Base-by-base conservation (phyloP, 2,329 filamentous ascomycete genomes). In the Chalara sp. region DNA sequence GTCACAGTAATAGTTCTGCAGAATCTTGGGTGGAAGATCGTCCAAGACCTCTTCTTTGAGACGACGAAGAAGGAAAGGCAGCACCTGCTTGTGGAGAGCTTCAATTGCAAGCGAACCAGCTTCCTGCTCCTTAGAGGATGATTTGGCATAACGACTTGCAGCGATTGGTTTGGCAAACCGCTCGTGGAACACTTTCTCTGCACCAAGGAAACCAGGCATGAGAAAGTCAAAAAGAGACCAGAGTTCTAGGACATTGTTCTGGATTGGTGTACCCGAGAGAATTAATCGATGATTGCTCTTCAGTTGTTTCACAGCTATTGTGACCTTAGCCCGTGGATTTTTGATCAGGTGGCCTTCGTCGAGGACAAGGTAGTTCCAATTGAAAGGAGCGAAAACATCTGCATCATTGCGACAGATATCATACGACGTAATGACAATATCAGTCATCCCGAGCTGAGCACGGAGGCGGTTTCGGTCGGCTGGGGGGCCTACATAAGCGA, bases 1-100 rank as follows among this genome's bases (percentile, higher is more conserved):
- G 64, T 99, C 93, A 68, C 93, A 99, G 72, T 99, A 99, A 73
- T 99, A 99, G 69, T 99, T 99, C 67, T 99, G 93, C 47, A 99
- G 74, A 62, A 99, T 99, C 81, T 99, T 99, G 6, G 93, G 93
- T 2, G 93, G 93, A 6, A 99, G 75, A 63, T 99, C 93, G 60
- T 99, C 88, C 53, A 99, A 76, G 13, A 99, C 93, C 68, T 99
- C 93, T 70, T 99, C 93, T 71, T 99, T 99, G 60, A 99, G 79
- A 61, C 93, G 91, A 54, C 93, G 89, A 39, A 99, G 80, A 55
- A 99, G 76, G 83, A 99, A 99, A 1, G 93, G 93, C 33, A 99
- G 74, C 1, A 99, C 95, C 66, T 99, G 93, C 68, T 99, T 99
- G 72, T 99, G 93, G 28, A 99, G 75, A n/a, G 93, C 93, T 69